Percentiles rank a stretch among this genome's conserved stretches.
These are phyloP conservation scores for Chaetomiaceae sp. DNA, from an alignment of 2,329 filamentous ascomycete genomes.

Conservation along the genomic window DNA sequence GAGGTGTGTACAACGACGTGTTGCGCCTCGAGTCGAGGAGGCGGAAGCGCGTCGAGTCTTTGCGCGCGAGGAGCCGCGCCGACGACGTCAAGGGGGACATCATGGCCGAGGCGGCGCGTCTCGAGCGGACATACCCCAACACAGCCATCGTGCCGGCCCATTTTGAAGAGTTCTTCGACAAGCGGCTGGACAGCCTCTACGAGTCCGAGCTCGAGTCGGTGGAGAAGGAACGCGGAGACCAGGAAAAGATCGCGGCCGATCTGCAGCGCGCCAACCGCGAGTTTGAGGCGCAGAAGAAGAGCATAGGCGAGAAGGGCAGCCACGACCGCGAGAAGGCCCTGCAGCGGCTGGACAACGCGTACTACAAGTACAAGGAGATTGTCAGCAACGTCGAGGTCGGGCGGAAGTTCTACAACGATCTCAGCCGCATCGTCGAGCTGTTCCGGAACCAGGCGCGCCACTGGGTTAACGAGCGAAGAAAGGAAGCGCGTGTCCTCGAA, in stretches of 20 bases:
- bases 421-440: slow-evolving; percentile 75
- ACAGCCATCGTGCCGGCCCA: slow-evolving; percentile 81
- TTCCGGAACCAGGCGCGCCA: slow-evolving; percentile 74
- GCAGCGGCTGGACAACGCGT: slow-evolving; percentile 84
- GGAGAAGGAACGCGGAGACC: slow-evolving; percentile 67
- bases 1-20: slow-evolving; percentile 79
- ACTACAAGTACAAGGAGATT: slow-evolving; percentile 95
- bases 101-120: slow-evolving; percentile 71
- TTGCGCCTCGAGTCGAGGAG: slow-evolving; percentile 76
- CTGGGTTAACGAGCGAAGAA: slow-evolving; percentile 75
- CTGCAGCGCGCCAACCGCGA: slow-evolving; percentile 71
- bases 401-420: slow-evolving; percentile 94
- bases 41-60: slow-evolving; percentile 69
- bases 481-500: slow-evolving; percentile 75
- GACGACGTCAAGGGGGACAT: slow-evolving; percentile 89
- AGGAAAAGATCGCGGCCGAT: slow-evolving; percentile 64
- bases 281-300: slow-evolving; percentile 67
- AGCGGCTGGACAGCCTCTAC: slow-evolving; percentile 69
- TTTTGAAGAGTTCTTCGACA: slow-evolving; percentile 87
- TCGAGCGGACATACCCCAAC: slow-evolving; percentile 82
- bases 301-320: slow-evolving; percentile 57
- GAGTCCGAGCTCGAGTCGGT: slow-evolving; percentile 70
- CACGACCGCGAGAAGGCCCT: slow-evolving; percentile 77
- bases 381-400: slow-evolving; percentile 86
- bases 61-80: slow-evolving; percentile 72